Evolutionary conservation across 2,329 filamentous ascomycete genomes (phyloP).

Genomic region (Monosporascus sp.): DNA sequence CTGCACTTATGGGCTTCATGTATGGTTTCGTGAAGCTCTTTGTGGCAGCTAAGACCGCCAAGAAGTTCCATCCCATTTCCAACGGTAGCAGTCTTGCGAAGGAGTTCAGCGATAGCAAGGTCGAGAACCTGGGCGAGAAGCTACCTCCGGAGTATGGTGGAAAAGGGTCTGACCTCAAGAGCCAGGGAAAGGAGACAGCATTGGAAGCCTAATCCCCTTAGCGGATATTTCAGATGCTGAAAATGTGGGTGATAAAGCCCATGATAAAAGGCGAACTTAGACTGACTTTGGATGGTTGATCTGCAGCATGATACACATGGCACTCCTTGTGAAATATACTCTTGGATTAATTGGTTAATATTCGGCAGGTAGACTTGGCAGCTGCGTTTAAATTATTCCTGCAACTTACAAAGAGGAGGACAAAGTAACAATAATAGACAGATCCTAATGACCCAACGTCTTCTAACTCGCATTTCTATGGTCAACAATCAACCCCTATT

Average conservation of each 20-base stretch:
- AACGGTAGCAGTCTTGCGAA: slow-evolving; percentile 65
- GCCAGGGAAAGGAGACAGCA: slow-evolving; percentile 20
- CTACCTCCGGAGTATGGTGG: slow-evolving; percentile 79
- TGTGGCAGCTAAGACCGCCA: slow-evolving; percentile 65
- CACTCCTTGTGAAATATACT: too few relatives aligned
- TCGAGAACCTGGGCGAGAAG: slow-evolving; percentile 52
- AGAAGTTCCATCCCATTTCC: slow-evolving; percentile 74
- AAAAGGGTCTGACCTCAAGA: slow-evolving; percentile 45
- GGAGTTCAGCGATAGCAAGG: slow-evolving; percentile 48
- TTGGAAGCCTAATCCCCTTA: slow-evolving; percentile 5
- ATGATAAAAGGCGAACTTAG: too few relatives aligned
- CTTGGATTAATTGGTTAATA: too few relatives aligned
- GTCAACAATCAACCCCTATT: too few relatives aligned
- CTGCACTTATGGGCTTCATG: slow-evolving; percentile 84
- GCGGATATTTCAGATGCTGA: not conserved
- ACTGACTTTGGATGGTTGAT: too few relatives aligned
- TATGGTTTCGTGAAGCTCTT: slow-evolving; percentile 72
- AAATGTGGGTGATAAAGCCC: not conserved
- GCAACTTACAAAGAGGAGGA: too few relatives aligned
- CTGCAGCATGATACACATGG: too few relatives aligned
- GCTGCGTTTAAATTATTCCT: too few relatives aligned
- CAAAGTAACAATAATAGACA: too few relatives aligned
- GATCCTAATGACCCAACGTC: too few relatives aligned
- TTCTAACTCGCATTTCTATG: too few relatives aligned
- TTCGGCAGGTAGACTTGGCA: too few relatives aligned